phyloP scores from a whole-genome alignment of 305 asterid genomes.

The Solanum aculeatissimum region DNA sequence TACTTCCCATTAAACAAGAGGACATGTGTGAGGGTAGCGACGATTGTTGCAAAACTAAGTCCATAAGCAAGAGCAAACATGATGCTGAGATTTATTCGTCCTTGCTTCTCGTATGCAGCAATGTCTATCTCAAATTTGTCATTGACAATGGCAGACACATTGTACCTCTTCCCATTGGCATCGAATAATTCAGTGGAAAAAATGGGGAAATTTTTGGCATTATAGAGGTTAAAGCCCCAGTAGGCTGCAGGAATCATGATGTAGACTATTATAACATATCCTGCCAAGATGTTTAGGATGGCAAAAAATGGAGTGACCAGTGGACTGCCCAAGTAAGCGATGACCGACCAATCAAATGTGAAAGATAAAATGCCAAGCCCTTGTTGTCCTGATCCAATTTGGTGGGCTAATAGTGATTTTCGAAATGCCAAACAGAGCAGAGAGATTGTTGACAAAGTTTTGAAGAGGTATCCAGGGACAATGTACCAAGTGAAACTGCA shows the following conservation, averaged over 20 bases:
- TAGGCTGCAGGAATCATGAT: slow-evolving; percentile 34
- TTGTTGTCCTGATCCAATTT: slow-evolving; percentile 52
- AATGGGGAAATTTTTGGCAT: slow-evolving; percentile 46
- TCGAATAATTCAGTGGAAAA: slow-evolving; percentile 30
- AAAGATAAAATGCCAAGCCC: slow-evolving; percentile 62
- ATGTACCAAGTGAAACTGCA: slow-evolving; percentile 50
- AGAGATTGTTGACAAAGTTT: slow-evolving; percentile 31
- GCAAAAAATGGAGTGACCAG: slow-evolving; percentile 64
- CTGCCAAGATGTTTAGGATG: slow-evolving; percentile 31
- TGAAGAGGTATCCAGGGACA: slow-evolving; percentile 51
- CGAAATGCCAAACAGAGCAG: slow-evolving; percentile 38
- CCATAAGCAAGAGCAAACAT: slow-evolving; percentile 51
- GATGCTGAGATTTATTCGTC: slow-evolving; percentile 34
- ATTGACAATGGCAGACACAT: slow-evolving; percentile 46
- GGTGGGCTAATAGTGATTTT: slow-evolving; percentile 36
- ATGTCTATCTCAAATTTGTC: slow-evolving; percentile 48
- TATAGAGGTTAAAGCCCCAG: slow-evolving; percentile 51
- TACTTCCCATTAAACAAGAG: slow-evolving; percentile 56
- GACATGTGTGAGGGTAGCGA: slow-evolving; percentile 58
- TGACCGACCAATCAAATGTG: slow-evolving; percentile 52
- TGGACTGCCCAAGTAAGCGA: slow-evolving; percentile 52
- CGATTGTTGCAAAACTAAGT: slow-evolving; percentile 50
- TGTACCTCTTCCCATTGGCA: slow-evolving; percentile 18
- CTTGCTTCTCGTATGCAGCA: slow-evolving; percentile 26
- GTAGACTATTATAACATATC: slow-evolving; percentile 35